Evolutionary conservation across 495 filamentous ascomycete species (phyloP).

Genomic region (Neurospora sp.): DNA sequence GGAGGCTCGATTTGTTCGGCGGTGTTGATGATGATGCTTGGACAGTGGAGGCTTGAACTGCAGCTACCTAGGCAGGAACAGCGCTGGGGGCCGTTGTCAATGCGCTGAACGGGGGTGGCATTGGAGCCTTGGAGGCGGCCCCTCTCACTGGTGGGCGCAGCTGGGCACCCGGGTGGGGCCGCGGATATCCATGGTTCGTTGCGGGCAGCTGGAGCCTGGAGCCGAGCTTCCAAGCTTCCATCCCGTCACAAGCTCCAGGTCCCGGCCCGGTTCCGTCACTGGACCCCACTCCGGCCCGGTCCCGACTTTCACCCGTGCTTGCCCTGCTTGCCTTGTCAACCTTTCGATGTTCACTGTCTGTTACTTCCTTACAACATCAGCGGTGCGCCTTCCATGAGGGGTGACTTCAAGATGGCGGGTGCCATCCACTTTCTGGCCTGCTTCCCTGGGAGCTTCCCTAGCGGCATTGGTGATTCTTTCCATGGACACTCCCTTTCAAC

Average conservation of each 20-base stretch:
- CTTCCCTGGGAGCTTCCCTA: neutral
- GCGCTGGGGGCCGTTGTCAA: neutral
- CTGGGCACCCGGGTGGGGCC: neutral
- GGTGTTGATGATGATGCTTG: neutral
- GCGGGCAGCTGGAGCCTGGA: neutral
- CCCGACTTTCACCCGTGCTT: neutral
- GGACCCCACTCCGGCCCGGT: neutral
- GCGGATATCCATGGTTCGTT: neutral
- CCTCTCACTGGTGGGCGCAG: neutral
- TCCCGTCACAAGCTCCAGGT: neutral
- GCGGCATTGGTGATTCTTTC: neutral
- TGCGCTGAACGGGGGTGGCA: neutral
- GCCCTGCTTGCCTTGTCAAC: neutral
- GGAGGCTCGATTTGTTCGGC: neutral
- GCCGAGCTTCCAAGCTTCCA: neutral
- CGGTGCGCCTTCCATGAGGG: neutral
- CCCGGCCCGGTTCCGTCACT: neutral
- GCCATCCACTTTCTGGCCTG: neutral
- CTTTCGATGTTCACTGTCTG: neutral
- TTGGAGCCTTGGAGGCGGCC: neutral
- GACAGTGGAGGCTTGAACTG: neutral
- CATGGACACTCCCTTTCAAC: neutral
- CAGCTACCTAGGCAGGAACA: neutral
- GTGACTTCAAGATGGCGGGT: neutral
- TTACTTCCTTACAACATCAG: neutral